A percentile compares a stretch with the other conserved stretches of the same genome.
Conservation (phyloP, 106 monocot species). For the Apostasia ramifera region DNA sequence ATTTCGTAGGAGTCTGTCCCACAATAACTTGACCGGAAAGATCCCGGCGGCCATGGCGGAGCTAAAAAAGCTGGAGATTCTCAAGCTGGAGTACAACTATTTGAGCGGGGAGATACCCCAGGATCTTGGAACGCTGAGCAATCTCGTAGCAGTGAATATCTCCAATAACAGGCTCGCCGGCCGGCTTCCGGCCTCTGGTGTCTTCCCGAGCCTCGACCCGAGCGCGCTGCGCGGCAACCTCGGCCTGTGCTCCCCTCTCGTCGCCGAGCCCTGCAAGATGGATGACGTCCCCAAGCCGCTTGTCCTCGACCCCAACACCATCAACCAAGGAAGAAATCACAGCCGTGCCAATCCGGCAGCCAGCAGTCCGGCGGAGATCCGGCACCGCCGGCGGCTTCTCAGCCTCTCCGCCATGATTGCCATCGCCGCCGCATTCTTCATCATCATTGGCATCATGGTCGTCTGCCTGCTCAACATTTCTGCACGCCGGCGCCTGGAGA, state of each 20-base stretch:
- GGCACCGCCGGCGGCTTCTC: conserved; percentile 16
- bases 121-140: conserved; percentile 40
- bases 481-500: conserved; percentile 34
- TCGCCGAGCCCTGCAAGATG: conserved; percentile 41
- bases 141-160: conserved; percentile 29
- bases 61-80: conserved; percentile 78
- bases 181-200: conserved; percentile 52
- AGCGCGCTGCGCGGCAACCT: conserved; percentile 35
- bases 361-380: neutral
- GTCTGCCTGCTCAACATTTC: conserved; percentile 33
- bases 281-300: conserved; percentile 44
- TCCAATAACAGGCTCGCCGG: conserved; percentile 86
- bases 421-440: conserved; percentile 29
- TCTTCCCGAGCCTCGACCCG: conserved; percentile 58
- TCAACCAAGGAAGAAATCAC: conserved; percentile 8
- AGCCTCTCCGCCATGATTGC: conserved; percentile 38
- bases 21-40: conserved; percentile 16
- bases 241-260: conserved; percentile 55
- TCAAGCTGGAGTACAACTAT: conserved; percentile 74
- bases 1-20: conserved; percentile 21
- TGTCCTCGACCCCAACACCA: conserved; percentile 49
- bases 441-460: conserved; percentile 25
- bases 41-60: conserved; percentile 12
- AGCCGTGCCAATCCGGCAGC: neutral
- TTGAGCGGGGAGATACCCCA: conserved; percentile 78